Percentiles rank a stretch among this genome's conserved stretches.
Conservation (phyloP, 495 filamentous ascomycete genomes). For the Aspergillus diversus region DNA sequence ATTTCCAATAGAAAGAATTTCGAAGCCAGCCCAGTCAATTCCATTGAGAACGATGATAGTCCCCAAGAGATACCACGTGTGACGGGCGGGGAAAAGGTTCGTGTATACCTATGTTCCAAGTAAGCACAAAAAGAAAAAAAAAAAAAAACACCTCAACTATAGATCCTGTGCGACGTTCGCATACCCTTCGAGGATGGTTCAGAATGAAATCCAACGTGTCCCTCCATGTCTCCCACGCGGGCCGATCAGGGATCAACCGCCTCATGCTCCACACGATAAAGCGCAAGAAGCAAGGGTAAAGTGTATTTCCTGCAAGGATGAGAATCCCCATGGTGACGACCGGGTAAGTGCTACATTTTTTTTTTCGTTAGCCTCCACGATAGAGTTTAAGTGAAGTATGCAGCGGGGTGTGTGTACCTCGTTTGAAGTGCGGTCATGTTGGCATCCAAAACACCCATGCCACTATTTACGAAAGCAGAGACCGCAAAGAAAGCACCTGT, state of each 20-base stretch:
- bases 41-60: constrained; percentile 76
- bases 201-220: constrained; percentile 80
- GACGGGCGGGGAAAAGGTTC: constrained; percentile 74
- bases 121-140: constrained; percentile 7
- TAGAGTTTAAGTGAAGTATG: background rate
- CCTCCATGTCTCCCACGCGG: constrained; percentile 52
- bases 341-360: constrained; percentile 55
- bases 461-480: constrained; percentile 85
- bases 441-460: constrained; percentile 81
- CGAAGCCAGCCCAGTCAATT: constrained; percentile 81
- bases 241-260: constrained; percentile 46
- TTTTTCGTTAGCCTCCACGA: constrained; percentile 10
- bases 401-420: constrained; percentile 26
- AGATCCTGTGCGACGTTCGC: background rate
- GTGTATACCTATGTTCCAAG: constrained; percentile 59
- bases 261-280: constrained; percentile 72
- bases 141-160: background rate
- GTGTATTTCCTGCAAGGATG: constrained; percentile 85
- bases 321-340: constrained; percentile 75
- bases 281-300: constrained; percentile 76
- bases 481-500: constrained; percentile 50
- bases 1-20: constrained; percentile 78
- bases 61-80: constrained; percentile 80
- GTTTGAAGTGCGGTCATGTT: constrained; percentile 67
- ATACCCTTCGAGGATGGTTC: constrained; percentile 71